Evolutionary conservation across 768 basidiomycete genomes (phyloP).

Genomic region (Kwoniella europaea): DNA sequence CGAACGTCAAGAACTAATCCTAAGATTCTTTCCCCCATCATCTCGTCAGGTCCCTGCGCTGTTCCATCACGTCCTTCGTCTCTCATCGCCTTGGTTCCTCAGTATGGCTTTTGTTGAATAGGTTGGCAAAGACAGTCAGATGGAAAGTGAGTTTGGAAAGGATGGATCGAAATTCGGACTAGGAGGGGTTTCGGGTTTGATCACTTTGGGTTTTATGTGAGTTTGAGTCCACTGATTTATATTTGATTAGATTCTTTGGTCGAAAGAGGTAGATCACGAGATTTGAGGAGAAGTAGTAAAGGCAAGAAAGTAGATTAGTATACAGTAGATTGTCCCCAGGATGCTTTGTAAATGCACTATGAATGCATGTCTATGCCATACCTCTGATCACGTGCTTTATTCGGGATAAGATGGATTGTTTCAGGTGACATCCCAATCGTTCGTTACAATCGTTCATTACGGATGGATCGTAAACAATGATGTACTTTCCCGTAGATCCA

Average conservation of each 20-base stretch:
- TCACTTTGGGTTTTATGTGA: slow-evolving; percentile 35
- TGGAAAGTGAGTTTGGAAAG: slow-evolving; percentile 26
- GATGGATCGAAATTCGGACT: slow-evolving; percentile 34
- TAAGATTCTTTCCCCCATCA: no score
- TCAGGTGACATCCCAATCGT: neutral
- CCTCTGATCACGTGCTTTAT: neutral
- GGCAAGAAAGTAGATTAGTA: slow-evolving; percentile 7
- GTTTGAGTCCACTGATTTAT: slow-evolving; percentile 1
- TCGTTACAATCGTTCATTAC: no score
- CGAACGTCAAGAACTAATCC: no score
- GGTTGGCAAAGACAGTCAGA: slow-evolving; percentile 6
- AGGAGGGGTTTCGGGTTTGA: slow-evolving; percentile 38
- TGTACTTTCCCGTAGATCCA: neutral
- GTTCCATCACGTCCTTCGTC: no score
- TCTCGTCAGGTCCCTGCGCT: no score
- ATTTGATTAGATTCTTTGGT: neutral
- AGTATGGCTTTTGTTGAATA: slow-evolving; percentile 5
- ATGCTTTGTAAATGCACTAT: no score
- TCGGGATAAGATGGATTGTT: neutral
- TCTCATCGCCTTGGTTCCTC: neutral
- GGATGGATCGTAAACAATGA: no score
- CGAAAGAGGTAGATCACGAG: slow-evolving; percentile 8
- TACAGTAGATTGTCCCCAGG: no score
- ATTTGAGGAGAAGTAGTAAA: slow-evolving; percentile 6
- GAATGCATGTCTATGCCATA: no score